phyloP scores from a whole-genome alignment of 106 monocot genomes.

The Phalaenopsis equestris region DNA sequence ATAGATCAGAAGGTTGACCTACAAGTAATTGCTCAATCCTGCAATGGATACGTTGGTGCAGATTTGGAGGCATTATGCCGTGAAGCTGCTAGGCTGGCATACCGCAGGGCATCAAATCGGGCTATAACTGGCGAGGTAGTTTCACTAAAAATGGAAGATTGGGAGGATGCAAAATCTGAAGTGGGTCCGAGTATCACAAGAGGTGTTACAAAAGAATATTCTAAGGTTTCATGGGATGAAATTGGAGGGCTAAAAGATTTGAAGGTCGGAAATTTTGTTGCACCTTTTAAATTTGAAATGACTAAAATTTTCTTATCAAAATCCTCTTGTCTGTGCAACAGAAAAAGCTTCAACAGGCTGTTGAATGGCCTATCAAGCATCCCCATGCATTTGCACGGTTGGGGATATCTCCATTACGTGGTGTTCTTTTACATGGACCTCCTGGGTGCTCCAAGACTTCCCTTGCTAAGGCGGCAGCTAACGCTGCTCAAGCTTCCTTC shows the following conservation, averaged over 20 bases:
- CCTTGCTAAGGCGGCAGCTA: constrained; percentile 88
- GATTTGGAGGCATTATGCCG: constrained; percentile 77
- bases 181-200: constrained; percentile 74
- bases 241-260: constrained; percentile 87
- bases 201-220: constrained; percentile 71
- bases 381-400: constrained; percentile 68
- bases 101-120: constrained; percentile 28
- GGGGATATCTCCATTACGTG: constrained; percentile 67
- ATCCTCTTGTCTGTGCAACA: constrained; percentile 18
- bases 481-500: constrained; percentile 86
- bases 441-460: constrained; percentile 98
- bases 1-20: constrained; percentile 63
- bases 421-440: constrained; percentile 88
- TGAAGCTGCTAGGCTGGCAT: constrained; percentile 62
- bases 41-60: constrained; percentile 94
- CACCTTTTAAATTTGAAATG: not conserved
- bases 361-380: constrained; percentile 95
- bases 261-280: constrained; percentile 39
- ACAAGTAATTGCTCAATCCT: constrained; percentile 62
- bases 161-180: constrained; percentile 62
- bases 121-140: not conserved
- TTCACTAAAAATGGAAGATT: constrained; percentile 56
- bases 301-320: constrained; percentile 5
- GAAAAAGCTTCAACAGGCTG: constrained; percentile 82
- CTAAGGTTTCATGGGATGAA: constrained; percentile 85